Conservation (phyloP, 2,329 filamentous ascomycete genomes). For the Aureobasidium sp. region DNA sequence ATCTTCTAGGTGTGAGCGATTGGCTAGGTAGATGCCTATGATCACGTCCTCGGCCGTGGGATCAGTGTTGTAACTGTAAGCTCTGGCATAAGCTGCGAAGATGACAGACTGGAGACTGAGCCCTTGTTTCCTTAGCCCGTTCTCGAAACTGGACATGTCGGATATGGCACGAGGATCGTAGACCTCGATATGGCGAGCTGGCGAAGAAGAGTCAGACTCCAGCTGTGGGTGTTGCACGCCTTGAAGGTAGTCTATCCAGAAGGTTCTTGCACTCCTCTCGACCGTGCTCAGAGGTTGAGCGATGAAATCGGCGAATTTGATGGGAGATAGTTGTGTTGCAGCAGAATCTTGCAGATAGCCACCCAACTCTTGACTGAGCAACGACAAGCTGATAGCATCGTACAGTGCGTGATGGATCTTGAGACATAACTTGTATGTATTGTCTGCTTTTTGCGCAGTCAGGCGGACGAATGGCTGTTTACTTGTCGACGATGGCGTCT, state of each 20-base stretch:
- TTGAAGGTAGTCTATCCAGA: conserved; percentile 45
- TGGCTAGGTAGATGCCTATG: conserved; percentile 77
- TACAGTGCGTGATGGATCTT: conserved; percentile 81
- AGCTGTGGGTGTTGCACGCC: conserved; percentile 18
- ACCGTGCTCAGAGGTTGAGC: conserved; percentile 22
- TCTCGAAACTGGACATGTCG: conserved; percentile 33
- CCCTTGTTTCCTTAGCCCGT: conserved; percentile 41
- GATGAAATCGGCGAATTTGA: conserved; percentile 35
- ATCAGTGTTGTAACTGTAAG: conserved; percentile 31
- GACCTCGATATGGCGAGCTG: conserved; percentile 29
- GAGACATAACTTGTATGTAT: conserved; percentile 26
- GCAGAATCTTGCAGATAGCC: conserved; percentile 28
- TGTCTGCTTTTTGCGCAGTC: conserved; percentile 16
- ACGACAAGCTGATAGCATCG: conserved; percentile 69
- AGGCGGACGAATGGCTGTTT: conserved; percentile 14
- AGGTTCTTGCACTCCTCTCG: conserved; percentile 25
- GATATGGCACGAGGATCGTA: conserved; percentile 44
- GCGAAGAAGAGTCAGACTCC: conserved; percentile 3
- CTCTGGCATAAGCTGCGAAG: conserved; percentile 60
- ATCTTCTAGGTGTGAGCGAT: conserved; percentile 50
- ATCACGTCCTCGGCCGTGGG: conserved; percentile 38
- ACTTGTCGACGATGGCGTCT: background rate
- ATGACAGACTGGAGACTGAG: conserved; percentile 66
- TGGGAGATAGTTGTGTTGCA: background rate
- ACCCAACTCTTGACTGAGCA: conserved; percentile 49